phyloP scores from a whole-genome alignment of 192 early-diverging fungal species.

The Powellomyces hirtus region DNA sequence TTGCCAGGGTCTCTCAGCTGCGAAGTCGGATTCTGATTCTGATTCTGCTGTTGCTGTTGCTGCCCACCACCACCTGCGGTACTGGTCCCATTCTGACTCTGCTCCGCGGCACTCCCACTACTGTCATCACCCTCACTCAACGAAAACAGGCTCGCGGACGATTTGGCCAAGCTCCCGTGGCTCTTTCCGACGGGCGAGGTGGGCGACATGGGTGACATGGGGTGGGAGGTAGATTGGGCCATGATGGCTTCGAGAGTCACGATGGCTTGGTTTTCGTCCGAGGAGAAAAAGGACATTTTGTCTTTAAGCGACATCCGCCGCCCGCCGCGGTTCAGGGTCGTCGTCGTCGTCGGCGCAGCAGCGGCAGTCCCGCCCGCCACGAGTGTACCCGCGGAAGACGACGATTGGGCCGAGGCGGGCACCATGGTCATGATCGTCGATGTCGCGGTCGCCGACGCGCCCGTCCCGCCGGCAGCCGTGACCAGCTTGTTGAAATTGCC shows the following conservation, averaged over 20 bases:
- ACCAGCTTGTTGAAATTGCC: not conserved
- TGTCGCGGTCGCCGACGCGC: not conserved
- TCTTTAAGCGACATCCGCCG: constrained; percentile 34
- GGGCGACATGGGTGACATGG: not conserved
- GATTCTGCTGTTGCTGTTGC: too few species aligned
- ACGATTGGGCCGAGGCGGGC: not conserved
- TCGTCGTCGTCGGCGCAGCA: not conserved
- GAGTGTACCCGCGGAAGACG: too few species aligned
- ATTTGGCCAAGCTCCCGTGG: not conserved
- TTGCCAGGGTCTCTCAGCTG: too few species aligned
- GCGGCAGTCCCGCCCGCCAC: not conserved
- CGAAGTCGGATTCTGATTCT: too few species aligned
- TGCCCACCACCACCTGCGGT: too few species aligned
- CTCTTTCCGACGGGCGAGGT: too few species aligned
- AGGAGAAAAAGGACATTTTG: constrained; percentile 25
- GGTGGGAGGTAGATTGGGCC: not conserved
- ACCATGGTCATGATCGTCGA: not conserved
- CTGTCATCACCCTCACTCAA: not conserved
- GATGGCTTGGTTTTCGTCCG: constrained; percentile 23
- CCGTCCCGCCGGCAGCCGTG: not conserved
- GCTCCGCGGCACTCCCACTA: too few species aligned
- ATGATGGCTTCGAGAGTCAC: constrained; percentile 6
- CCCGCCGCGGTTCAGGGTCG: not conserved
- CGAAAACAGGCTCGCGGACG: not conserved
- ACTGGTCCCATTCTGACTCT: too few species aligned